phyloP scores from a whole-genome alignment of 2,329 filamentous ascomycete genomes.

The Annulohypoxylon truncatum region DNA sequence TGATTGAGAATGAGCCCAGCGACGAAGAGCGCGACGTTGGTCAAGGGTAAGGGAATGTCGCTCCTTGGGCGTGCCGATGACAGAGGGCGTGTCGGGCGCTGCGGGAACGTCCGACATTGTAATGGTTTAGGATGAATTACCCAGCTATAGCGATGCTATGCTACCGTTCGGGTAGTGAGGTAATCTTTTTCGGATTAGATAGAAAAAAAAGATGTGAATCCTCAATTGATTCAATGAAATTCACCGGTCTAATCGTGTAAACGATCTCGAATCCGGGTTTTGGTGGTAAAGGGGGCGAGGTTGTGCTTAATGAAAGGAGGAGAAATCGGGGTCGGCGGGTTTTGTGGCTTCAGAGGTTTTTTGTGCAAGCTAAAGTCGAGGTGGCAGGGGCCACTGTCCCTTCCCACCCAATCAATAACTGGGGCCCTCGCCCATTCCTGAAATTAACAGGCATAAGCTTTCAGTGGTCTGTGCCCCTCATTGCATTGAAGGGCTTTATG shows the following conservation, averaged over 20 bases:
- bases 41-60: conserved; percentile 71
- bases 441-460: conserved; percentile 37
- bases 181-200: conserved; percentile 11
- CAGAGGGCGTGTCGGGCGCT: conserved; percentile 36
- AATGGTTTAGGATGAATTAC: not conserved
- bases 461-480: conserved; percentile 38
- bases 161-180: not conserved
- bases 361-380: conserved; percentile 25
- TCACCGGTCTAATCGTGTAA: conserved; percentile 49
- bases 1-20: conserved; percentile 68
- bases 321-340: conserved; percentile 44
- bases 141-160: not conserved
- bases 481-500: conserved; percentile 48
- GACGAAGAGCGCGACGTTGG: conserved; percentile 69
- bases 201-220: conserved; percentile 32
- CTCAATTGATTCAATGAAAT: conserved; percentile 48
- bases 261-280: conserved; percentile 48
- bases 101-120: conserved; percentile 47
- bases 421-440: not conserved
- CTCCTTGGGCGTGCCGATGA: conserved; percentile 55
- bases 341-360: conserved; percentile 39
- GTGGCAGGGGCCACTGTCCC: conserved; percentile 17
- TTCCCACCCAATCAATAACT: conserved; percentile 8
- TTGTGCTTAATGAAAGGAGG: conserved; percentile 49
- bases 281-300: conserved; percentile 49